Conservation (phyloP, 1,284 basidiomycete species). For the Fistulinella cinereoalba region DNA sequence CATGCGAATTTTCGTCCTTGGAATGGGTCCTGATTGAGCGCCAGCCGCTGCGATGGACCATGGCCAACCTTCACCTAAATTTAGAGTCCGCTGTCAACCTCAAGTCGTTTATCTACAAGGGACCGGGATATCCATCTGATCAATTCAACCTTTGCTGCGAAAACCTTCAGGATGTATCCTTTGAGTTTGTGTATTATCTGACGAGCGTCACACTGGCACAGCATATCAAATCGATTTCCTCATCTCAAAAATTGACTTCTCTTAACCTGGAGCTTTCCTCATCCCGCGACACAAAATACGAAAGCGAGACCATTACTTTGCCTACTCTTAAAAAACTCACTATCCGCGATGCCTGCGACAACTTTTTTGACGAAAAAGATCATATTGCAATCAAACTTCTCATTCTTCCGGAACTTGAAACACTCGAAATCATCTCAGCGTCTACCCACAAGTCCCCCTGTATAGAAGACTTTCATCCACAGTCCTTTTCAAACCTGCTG, state of each 20-base stretch:
- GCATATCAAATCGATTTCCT: slow-evolving; percentile 4
- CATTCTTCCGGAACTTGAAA: slow-evolving; percentile 16
- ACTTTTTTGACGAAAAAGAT: background rate
- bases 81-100: slow-evolving; percentile 13
- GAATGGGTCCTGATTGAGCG: slow-evolving; percentile 12
- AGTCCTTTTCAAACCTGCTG: slow-evolving; percentile 18
- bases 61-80: slow-evolving; percentile 1
- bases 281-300: no score
- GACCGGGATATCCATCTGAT: background rate
- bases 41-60: background rate
- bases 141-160: slow-evolving; percentile 13
- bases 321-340: slow-evolving; percentile 15
- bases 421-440: slow-evolving; percentile 15
- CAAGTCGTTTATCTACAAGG: slow-evolving; percentile 19
- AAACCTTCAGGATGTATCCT: slow-evolving; percentile 11
- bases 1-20: slow-evolving; percentile 15
- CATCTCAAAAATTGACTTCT: slow-evolving; percentile 18
- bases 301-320: slow-evolving; percentile 8
- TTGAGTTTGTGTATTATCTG: slow-evolving; percentile 8
- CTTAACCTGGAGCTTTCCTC: slow-evolving; percentile 9
- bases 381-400: slow-evolving; percentile 10
- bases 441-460: background rate
- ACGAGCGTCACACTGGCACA: slow-evolving; percentile 1
- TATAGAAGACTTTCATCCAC: slow-evolving; percentile 7
- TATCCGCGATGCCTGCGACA: slow-evolving; percentile 10